phyloP scores from a whole-genome alignment of 805 yeast species.

The Pichia nakasei region DNA sequence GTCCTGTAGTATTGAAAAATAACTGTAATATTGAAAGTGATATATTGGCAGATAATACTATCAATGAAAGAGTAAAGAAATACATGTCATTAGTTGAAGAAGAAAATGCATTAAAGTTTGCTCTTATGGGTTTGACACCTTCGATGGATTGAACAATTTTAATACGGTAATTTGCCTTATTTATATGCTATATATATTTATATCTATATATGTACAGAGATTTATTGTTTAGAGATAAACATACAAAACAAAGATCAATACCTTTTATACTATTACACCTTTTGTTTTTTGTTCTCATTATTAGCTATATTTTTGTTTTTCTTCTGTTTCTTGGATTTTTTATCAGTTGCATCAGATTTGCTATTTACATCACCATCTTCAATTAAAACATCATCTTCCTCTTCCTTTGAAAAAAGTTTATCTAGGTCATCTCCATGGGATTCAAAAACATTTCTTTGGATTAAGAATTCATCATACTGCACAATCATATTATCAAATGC shows the following conservation, averaged over 20 bases:
- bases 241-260: too few relatives aligned
- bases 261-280: background rate
- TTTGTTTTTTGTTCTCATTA: background rate
- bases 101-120: slow-evolving; percentile 52
- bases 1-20: slow-evolving; percentile 51
- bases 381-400: background rate
- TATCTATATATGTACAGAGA: too few relatives aligned
- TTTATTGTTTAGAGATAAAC: too few relatives aligned
- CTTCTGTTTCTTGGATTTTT: background rate
- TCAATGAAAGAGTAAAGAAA: slow-evolving; percentile 49
- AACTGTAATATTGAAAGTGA: slow-evolving; percentile 23
- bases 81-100: slow-evolving; percentile 61
- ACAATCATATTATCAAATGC: slow-evolving; percentile 65
- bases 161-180: too few relatives aligned
- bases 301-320: background rate
- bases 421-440: slow-evolving; percentile 24
- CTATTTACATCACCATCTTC: too few relatives aligned
- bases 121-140: slow-evolving; percentile 70
- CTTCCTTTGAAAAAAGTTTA: slow-evolving; percentile 10
- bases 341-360: background rate
- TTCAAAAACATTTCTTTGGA: slow-evolving; percentile 22
- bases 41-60: slow-evolving; percentile 42
- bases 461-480: slow-evolving; percentile 34
- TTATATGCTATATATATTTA: too few relatives aligned
- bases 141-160: slow-evolving; percentile 24